Percentiles rank a stretch among this genome's conserved stretches.
Evolutionary conservation across 805 yeast genomes (phyloP).

Genomic region (Wickerhamiella australiensis): DNA sequence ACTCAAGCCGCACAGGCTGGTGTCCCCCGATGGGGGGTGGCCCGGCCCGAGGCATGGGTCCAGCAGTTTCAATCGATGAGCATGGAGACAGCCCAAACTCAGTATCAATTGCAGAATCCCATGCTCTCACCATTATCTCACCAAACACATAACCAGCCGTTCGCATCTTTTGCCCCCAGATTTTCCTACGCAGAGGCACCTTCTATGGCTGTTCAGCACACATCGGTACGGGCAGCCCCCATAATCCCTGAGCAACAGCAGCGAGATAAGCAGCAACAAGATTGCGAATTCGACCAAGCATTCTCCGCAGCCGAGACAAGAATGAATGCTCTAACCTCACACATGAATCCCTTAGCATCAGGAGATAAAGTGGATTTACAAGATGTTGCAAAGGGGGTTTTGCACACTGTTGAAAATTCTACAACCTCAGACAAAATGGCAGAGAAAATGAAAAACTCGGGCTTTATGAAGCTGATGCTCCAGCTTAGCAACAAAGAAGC

Average conservation of each 20-base stretch:
- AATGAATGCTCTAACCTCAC: conserved; percentile 2
- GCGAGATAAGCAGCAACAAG: neutral
- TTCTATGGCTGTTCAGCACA: neutral
- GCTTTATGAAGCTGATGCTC: conserved; percentile 19
- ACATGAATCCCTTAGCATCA: neutral
- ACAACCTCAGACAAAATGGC: conserved; percentile 14
- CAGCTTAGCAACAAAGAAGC: conserved; percentile 12
- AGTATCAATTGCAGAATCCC: neutral
- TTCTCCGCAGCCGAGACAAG: conserved; percentile 17
- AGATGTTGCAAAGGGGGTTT: conserved; percentile 18
- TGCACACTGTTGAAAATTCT: conserved; percentile 13
- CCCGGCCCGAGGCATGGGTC: conserved; percentile 7
- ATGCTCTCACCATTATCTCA: neutral
- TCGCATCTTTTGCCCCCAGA: conserved; percentile 7
- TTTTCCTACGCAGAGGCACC: neutral
- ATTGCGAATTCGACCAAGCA: conserved; percentile 15
- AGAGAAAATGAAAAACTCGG: conserved; percentile 18
- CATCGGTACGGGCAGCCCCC: neutral
- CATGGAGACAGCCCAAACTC: neutral
- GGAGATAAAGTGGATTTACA: conserved; percentile 7
- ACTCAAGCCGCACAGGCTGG: neutral
- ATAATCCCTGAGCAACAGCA: neutral
- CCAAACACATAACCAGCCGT: neutral
- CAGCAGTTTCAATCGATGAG: conserved; percentile 7
- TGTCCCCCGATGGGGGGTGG: neutral